Evolutionary conservation across 768 basidiomycete species (phyloP), one percentile per base, ranked within the genome.

Genomic region (Termitomyces sp.): DNA sequence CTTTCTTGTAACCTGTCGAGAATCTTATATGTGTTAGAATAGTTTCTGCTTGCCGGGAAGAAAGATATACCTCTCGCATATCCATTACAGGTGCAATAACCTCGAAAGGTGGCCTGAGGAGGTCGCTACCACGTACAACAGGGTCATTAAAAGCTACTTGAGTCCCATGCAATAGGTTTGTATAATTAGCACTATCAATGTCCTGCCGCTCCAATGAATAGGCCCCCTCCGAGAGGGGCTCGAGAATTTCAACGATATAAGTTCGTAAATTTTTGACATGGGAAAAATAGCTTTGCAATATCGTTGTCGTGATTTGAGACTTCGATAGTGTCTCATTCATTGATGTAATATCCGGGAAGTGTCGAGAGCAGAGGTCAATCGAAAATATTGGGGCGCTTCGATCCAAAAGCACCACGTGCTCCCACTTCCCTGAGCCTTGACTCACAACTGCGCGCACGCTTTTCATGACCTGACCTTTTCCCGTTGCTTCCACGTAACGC

Each of bases 1-100:
- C 70, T 74, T 53, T 76, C 77, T 61, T 87, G 85, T 4, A 81
- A 83, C 56, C 73, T 74, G 53, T 87, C 81, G 47, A 89, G 76
- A 17, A 88, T 65, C 88, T 90, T 45, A 30, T 38, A 35, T 26
- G 30, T 44, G 28, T 34, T 48, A 15, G 11, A 14, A 47, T 53
- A 47, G 37, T 26, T 17, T 56, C 53, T 22, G 34, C 17, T 1
- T 10, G 5, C 14, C 19, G 22, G 49, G 4, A 37, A 28, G 6
- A 19, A 30, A 14, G 28, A 22, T 50, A 19, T 57, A 85, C 83
- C 56, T 85, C 82, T 46, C 73, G 74, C 74, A 87, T 80, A 53
- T 76, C 74, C 41, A 74, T 71, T 70, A 78, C 72, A 0, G 78
- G 76, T 2, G 74, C 65, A 26, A 70, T 56, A 3, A 67, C 66